Base-by-base conservation (phyloP, 345 rosid species). In the Arabidopsis suecica region DNA sequence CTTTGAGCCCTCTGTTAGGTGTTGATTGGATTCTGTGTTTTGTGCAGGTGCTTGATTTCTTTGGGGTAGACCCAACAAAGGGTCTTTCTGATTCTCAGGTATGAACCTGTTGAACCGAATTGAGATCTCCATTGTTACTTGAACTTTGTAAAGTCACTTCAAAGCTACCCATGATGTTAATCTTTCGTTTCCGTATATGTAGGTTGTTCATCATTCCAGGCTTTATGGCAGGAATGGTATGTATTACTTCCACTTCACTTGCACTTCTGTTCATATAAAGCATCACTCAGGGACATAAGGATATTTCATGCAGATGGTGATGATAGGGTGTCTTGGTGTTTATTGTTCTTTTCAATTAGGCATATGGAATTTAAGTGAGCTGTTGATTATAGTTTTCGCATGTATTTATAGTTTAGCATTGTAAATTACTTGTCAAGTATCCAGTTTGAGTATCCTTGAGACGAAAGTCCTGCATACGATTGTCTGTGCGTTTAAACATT, bases 61-160 rank as follows among this genome's bases (percentile, higher is more conserved):
- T 94, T 60, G 91, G 84, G 36, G 93, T 88, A 36, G 93, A 94
- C 79, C 88, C 89, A 48, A 57, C 74, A 3, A 89, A 85, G 79
- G 98, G 98, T 60, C 97, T 95, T 47, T 74, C 82, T 65, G 97
- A 90, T 86, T 80, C 93, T 78, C 98, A 95, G 99, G 99, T 92
- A 50, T n/a, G 61, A 40, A 16, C 68, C 68, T 61, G 40, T 50
- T 32, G 16, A 54, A 68, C 25, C 40, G 42, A 51, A 64, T 20
- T 78, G 75, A 61, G 61, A 47, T 65, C 81, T 48, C 3, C 6
- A 22, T 71, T 56, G 56, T 14, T 65, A 16, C 14, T 72, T 71
- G 5, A 60, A 54, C 68, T 59, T 62, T 68, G 61, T 37, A 13
- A 30, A 13, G 23, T 66, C 69, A 66, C 13, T 12, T 3, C 36